phyloP scores from a whole-genome alignment of 805 yeast species.

The Hanseniaspora valbyensis region DNA sequence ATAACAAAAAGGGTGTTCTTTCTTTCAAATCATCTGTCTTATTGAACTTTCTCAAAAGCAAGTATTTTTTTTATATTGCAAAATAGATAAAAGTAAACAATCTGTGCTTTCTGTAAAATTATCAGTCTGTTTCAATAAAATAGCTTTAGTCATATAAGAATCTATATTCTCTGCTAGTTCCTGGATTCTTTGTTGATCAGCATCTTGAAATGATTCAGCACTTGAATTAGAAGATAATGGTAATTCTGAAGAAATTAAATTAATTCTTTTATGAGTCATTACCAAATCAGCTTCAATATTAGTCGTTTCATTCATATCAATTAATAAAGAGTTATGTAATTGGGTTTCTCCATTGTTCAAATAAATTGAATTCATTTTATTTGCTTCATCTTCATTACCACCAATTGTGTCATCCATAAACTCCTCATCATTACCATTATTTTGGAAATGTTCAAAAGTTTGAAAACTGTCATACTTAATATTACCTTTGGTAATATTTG shows the following conservation, averaged over 20 bases:
- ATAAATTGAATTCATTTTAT: too few species aligned
- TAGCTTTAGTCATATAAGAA: slow-evolving; percentile 27
- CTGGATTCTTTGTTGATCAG: background rate
- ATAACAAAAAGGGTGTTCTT: slow-evolving; percentile 55
- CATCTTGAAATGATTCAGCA: too few species aligned
- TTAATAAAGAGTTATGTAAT: too few species aligned
- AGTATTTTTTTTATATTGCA: slow-evolving; percentile 21
- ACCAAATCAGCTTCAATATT: slow-evolving; percentile 16
- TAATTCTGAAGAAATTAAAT: slow-evolving; percentile 1
- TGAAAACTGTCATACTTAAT: slow-evolving; percentile 10
- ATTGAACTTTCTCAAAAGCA: background rate
- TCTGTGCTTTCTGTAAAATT: slow-evolving; percentile 58
- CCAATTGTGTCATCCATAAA: background rate
- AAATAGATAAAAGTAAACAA: slow-evolving; percentile 55
- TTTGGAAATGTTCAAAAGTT: slow-evolving; percentile 6
- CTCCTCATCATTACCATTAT: slow-evolving; percentile 13
- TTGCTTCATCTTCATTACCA: background rate
- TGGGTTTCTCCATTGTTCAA: too few species aligned
- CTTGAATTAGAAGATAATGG: too few species aligned
- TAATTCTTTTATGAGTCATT: background rate
- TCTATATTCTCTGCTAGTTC: background rate
- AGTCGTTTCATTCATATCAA: too few species aligned
- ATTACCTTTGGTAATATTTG: background rate
- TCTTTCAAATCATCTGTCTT: slow-evolving; percentile 31
- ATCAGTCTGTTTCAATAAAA: slow-evolving; percentile 44